These are phyloP conservation scores for Suhomyces terraborum DNA, from an alignment of 1,139 yeast species.

Conservation along the genomic window DNA sequence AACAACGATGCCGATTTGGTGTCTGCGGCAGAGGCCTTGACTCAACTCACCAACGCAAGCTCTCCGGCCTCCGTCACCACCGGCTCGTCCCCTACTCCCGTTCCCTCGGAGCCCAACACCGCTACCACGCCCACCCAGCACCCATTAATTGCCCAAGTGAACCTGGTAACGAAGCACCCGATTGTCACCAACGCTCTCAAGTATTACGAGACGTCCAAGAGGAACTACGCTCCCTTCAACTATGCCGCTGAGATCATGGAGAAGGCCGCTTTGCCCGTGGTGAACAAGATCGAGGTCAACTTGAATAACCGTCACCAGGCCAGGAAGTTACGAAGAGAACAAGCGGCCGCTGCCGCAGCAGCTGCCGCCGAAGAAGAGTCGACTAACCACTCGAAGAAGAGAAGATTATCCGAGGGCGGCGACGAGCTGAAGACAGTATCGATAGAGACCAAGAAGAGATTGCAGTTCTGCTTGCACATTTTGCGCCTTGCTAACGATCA, in stretches of 20 bases:
- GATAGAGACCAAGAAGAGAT: slow-evolving; percentile 66
- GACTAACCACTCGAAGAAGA: slow-evolving; percentile 23
- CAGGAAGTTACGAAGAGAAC: slow-evolving; percentile 27
- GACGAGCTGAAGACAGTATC: slow-evolving; percentile 33
- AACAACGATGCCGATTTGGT: slow-evolving; percentile 31
- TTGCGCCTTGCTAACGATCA: slow-evolving; percentile 76
- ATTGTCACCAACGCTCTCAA: slow-evolving; percentile 59
- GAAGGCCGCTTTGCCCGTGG: slow-evolving; percentile 61
- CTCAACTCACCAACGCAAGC: slow-evolving; percentile 31
- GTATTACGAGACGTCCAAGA: slow-evolving; percentile 58
- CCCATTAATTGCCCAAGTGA: slow-evolving; percentile 48
- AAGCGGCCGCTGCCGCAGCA: slow-evolving; percentile 13
- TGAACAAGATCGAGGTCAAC: slow-evolving; percentile 50
- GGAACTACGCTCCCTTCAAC: slow-evolving; percentile 58
- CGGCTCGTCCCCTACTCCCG: slow-evolving; percentile 10
- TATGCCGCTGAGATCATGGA: slow-evolving; percentile 71
- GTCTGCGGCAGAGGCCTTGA: slow-evolving; percentile 47
- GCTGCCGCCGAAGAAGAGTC: slow-evolving; percentile 7
- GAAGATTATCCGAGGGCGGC: slow-evolving; percentile 18
- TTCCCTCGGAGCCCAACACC: slow-evolving; percentile 1
- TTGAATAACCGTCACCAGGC: slow-evolving; percentile 43
- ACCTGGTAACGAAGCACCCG: slow-evolving; percentile 48
- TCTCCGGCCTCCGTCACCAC: slow-evolving; percentile 12
- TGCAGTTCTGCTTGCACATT: slow-evolving; percentile 73
- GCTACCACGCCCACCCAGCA: slow-evolving; percentile 25